A percentile compares a stretch with the other conserved stretches of the same genome.
These are phyloP conservation scores for Rhipidocladum racemiflorum DNA, from an alignment of 176 grass and related monocot genomes.

Conservation along the genomic window DNA sequence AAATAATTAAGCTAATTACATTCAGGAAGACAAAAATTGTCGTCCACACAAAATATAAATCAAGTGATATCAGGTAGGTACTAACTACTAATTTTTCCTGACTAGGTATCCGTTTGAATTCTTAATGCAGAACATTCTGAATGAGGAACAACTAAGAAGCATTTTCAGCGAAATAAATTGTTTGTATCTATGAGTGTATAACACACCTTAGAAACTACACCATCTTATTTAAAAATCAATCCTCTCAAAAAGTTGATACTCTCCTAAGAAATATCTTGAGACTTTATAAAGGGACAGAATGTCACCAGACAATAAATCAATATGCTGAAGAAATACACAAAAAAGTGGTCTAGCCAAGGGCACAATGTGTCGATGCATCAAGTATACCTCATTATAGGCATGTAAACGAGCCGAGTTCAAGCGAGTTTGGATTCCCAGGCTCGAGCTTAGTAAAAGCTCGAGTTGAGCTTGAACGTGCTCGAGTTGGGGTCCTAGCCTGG, in stretches of 20 bases:
- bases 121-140: neutral
- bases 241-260: neutral
- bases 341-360: neutral
- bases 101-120: neutral
- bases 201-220: neutral
- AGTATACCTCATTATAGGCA: neutral
- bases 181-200: neutral
- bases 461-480: no score
- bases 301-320: neutral
- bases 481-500: no score
- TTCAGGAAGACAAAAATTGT: neutral
- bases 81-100: neutral
- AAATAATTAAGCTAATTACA: neutral
- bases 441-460: no score
- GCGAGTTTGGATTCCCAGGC: no score
- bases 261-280: neutral
- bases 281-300: neutral
- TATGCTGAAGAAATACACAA: neutral
- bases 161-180: neutral
- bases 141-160: neutral
- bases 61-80: neutral
- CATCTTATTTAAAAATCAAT: neutral
- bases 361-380: neutral
- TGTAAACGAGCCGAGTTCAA: no score
- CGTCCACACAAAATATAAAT: neutral